Evolutionary conservation across 75 land plant genomes (phyloP), one percentile per base, ranked within the genome.

Genomic region (Picea sitchensis): DNA sequence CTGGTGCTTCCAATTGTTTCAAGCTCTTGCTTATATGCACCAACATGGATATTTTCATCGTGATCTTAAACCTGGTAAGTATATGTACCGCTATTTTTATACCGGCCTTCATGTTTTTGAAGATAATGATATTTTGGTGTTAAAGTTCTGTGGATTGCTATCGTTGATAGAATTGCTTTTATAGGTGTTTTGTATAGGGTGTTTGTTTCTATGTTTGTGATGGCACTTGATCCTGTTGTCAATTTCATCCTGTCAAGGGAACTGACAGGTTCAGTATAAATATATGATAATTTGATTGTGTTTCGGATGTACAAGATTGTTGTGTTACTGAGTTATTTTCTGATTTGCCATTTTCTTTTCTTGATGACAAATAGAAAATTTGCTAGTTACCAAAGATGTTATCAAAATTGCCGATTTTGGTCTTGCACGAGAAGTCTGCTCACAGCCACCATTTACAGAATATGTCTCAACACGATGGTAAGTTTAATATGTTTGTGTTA

Each of bases 381-480:
- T 98, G 62, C 78, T 98, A 79, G 90, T 91, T 34, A 82, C 99
- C n/a, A 93, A 90, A 78, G 96, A 95, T 32, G 59, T 84, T n/a
- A 90, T 98, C 63, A 98, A 98, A 79, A 81, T 98, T 81, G 99
- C 99, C 63, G 99, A 98, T 90, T 96, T 98, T 92, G 99, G 99
- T 62, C 96, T 95, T 79, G 99, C 99, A 71, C 93, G 98, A 20
- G 98, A 98, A 79, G 84, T 92, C 57, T 80, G 63, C 57, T 93
- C 99, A 15, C 38, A 81, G 20, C 93, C 98, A 59, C 98, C 98
- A 9, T 98, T 82, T 68, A 98, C 99, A 3, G 98, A 95, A 72
- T 98, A 98, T 87, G 99, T 98, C 58, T 95, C 99, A 20, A 98
- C 99, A 32, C 92, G 99, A 59, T 98, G 99, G 99, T 97, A 80